phyloP scores from a whole-genome alignment of 129 eudicot species.

The Lonicera japonica region DNA sequence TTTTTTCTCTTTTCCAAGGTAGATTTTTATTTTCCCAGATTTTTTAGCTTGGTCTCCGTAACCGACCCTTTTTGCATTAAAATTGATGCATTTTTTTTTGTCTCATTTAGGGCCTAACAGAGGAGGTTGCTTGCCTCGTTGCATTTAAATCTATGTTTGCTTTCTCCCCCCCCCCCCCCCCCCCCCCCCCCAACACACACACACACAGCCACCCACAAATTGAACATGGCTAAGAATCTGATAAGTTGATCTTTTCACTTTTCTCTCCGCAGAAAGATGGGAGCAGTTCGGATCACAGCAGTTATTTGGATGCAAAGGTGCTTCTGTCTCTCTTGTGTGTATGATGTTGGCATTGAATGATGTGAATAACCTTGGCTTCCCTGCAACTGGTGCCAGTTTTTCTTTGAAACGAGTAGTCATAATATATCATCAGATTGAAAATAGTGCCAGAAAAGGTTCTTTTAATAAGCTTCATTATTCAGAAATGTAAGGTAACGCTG shows the following conservation, averaged over 20 bases:
- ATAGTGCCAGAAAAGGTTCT: neutral
- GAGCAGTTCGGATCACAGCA: constrained; percentile 59
- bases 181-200: no score
- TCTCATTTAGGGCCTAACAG: no score
- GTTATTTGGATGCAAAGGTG: constrained; percentile 90
- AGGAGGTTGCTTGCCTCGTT: no score
- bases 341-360: neutral
- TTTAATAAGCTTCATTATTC: neutral
- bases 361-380: neutral
- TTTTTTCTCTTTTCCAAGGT: no score
- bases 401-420: neutral
- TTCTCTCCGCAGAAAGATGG: constrained; percentile 73
- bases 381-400: neutral
- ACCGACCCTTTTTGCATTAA: no score
- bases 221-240: neutral
- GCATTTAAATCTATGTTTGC: no score
- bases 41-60: no score
- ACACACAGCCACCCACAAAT: no score
- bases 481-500: neutral
- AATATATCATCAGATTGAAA: neutral
- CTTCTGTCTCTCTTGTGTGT: neutral
- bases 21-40: no score
- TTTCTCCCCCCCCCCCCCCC: no score
- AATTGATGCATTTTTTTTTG: no score
- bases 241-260: constrained; percentile 4